Conservation (phyloP, 768 basidiomycete species). For the Tylopilus sp. region DNA sequence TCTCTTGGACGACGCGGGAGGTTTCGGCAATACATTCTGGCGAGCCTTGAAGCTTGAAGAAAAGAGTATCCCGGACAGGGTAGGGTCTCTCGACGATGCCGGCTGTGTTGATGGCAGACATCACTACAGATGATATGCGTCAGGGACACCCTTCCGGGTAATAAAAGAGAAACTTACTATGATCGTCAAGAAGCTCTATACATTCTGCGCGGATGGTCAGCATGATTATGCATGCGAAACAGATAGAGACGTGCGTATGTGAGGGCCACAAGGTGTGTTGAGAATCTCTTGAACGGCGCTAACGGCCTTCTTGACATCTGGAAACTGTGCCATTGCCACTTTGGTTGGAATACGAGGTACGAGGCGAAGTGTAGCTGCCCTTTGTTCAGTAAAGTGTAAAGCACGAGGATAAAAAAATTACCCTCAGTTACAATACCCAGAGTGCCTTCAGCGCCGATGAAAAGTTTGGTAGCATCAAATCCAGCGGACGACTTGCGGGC, state of each 20-base stretch:
- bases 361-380: slow-evolving; percentile 73
- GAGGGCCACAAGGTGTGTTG: slow-evolving; percentile 61
- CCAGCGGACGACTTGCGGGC: slow-evolving; percentile 85
- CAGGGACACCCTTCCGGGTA: not conserved
- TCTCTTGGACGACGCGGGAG: slow-evolving; percentile 52
- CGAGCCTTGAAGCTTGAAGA: slow-evolving; percentile 91
- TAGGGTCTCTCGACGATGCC: slow-evolving; percentile 60
- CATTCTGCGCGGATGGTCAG: slow-evolving; percentile 53
- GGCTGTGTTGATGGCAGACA: slow-evolving; percentile 69
- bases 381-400: not conserved
- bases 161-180: slow-evolving; percentile 40
- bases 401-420: slow-evolving; percentile 12
- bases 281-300: slow-evolving; percentile 80
- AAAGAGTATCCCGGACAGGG: slow-evolving; percentile 73
- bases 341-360: slow-evolving; percentile 78
- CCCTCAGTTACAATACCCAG: slow-evolving; percentile 90
- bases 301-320: slow-evolving; percentile 71
- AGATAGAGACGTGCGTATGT: slow-evolving; percentile 56
- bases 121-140: slow-evolving; percentile 44
- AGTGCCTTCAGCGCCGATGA: slow-evolving; percentile 89
- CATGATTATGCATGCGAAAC: not conserved
- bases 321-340: slow-evolving; percentile 88
- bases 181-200: slow-evolving; percentile 80
- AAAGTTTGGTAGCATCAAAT: slow-evolving; percentile 82
- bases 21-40: slow-evolving; percentile 53